Percentiles rank a stretch among this genome's conserved stretches.
Conservation (phyloP, 2,329 filamentous ascomycete species). For the Diatrype stigma region DNA sequence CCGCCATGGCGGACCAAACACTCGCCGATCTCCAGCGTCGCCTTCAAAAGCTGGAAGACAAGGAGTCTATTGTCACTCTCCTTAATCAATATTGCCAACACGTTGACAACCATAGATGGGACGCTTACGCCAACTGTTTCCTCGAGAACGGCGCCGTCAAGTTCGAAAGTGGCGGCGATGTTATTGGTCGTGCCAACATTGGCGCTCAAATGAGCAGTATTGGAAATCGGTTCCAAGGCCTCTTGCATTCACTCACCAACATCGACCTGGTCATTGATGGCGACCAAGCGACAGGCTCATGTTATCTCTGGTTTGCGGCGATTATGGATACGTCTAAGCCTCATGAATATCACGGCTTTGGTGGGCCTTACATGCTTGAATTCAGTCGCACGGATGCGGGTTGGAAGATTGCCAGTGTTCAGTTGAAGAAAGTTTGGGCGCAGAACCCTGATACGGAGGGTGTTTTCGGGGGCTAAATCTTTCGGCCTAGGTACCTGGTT, state of each 20-base stretch:
- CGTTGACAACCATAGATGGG: constrained; percentile 1
- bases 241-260: constrained; percentile 1
- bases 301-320: constrained; percentile 3
- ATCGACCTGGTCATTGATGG: constrained; percentile 1
- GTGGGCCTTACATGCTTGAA: neutral
- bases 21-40: neutral
- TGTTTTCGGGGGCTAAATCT: neutral
- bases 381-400: neutral
- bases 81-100: constrained; percentile 1
- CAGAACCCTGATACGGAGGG: neutral
- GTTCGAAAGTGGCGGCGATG: constrained; percentile 1
- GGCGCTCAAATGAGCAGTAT: neutral
- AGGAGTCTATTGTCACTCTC: constrained; percentile 1
- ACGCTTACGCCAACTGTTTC: neutral
- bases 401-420: neutral
- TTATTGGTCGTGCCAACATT: constrained; percentile 1
- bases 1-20: neutral
- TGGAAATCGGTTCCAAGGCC: constrained; percentile 3
- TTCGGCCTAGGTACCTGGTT: neutral
- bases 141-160: neutral
- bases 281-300: neutral
- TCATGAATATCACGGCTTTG: constrained; percentile 3
- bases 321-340: constrained; percentile 2
- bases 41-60: constrained; percentile 2
- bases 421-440: neutral